Base-by-base conservation (phyloP, 495 filamentous ascomycete genomes). In the Aspergillus sclerotiicarbonarius region DNA sequence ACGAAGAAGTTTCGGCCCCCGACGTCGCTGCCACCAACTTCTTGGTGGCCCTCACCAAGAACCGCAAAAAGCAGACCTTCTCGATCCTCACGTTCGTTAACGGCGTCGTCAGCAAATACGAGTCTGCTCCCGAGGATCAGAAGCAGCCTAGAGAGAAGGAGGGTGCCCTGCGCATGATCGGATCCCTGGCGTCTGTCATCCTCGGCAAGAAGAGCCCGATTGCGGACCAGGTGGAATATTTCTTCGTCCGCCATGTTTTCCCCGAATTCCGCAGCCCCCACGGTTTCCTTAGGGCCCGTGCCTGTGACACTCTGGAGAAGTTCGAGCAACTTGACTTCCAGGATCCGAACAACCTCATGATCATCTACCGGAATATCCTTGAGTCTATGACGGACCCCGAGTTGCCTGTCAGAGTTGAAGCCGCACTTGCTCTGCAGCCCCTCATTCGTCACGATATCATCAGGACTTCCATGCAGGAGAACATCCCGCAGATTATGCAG, bases 401-500 rank as follows among this genome's bases (percentile, higher is more conserved):
- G 60, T 78, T 98, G 10, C 94, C 94, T 8, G 94, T 98, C 12
- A 85, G 94, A 47, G 95, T 98, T 18, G 93, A 95, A 65, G 94
- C 94, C 13, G 91, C 94, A 30, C 85, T 98, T 49, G 95, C 94
- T 43, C 78, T 98, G 33, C 94, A 98, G 71, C 93, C 95, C 30
- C 78, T 98, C 47, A 98, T 98, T 61, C 84, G 94, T 51, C 94
- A 98, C 73, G 92, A 98, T 58, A 82, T 92, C 58, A 97, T 98
- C 65, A 88, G 92, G 29, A 86, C 83, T 18, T 91, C 87, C 61
- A 98, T 98, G 95, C 91, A 96, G 74, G 85, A 93, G 66, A 96
- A 91, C 71, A 98, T 98, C 54, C 92, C 95, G n/a, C 92, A 96
- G 66, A 97, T 98, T 69, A 98, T 98, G 94, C 94, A 98, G 73